phyloP scores from a whole-genome alignment of 2,329 filamentous ascomycete genomes.

The Aspergillus vadensis region DNA sequence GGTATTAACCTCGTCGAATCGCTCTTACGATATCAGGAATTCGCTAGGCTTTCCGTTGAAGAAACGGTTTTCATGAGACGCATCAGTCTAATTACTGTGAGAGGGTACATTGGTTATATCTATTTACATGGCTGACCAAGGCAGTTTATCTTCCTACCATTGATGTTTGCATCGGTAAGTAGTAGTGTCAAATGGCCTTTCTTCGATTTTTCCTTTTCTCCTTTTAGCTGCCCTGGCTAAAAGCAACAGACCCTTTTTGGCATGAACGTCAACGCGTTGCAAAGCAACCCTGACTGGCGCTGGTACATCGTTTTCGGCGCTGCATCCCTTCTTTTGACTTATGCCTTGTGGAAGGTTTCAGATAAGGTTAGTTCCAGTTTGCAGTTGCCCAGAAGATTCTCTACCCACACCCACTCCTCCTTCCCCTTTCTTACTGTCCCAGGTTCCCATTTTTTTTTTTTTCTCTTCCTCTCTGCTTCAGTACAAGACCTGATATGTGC shows the following conservation, averaged over 20 bases:
- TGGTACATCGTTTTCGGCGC: neutral
- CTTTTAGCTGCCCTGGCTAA: neutral
- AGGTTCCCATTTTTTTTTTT: neutral
- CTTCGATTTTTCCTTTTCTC: neutral
- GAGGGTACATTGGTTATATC: too few species aligned
- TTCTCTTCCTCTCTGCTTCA: too few species aligned
- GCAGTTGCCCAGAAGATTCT: too few species aligned
- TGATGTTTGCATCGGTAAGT: neutral
- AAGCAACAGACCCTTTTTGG: too few species aligned
- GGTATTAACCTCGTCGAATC: accelerated
- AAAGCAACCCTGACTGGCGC: neutral
- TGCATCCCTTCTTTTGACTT: neutral
- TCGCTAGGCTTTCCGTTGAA: too few species aligned
- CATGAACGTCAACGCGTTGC: too few species aligned
- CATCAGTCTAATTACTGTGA: neutral
- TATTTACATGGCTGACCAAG: too few species aligned
- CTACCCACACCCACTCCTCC: too few species aligned
- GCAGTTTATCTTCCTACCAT: neutral
- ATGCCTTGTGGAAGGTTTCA: neutral
- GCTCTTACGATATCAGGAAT: too few species aligned
- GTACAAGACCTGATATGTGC: too few species aligned
- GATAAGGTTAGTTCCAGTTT: neutral
- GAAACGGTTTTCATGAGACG: neutral
- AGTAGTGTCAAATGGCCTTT: neutral
- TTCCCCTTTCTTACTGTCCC: too few species aligned